phyloP scores from a whole-genome alignment of 2,329 filamentous ascomycete species.

The Ophiosphaerella korrae region DNA sequence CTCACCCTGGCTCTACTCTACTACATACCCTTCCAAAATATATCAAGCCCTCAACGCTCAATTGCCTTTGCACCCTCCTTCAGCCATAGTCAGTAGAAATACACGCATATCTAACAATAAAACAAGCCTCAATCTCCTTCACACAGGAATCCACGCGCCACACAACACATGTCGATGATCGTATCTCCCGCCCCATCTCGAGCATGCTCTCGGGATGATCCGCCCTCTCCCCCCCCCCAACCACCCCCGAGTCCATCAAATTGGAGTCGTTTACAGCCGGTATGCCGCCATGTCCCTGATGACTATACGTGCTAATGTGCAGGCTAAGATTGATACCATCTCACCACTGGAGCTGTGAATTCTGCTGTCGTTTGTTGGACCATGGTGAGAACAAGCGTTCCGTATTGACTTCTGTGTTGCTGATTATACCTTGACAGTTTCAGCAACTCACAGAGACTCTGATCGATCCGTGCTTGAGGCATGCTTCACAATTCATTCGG shows the following conservation, averaged over 20 bases:
- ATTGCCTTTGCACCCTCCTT: neutral
- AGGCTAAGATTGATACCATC: conserved; percentile 26
- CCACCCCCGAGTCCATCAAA: conserved; percentile 47
- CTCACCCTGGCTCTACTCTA: neutral
- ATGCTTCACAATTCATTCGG: too few relatives aligned
- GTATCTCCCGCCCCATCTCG: conserved; percentile 12
- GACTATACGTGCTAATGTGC: conserved; percentile 14
- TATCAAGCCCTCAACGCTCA: neutral
- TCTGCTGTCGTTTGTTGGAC: conserved; percentile 4
- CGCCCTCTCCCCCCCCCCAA: conserved; percentile 48
- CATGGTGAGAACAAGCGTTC: neutral
- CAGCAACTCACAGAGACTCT: too few relatives aligned
- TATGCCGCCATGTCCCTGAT: conserved; percentile 15
- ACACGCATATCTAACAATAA: neutral
- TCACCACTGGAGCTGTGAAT: conserved; percentile 21
- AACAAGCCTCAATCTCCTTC: neutral
- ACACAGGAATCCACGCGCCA: neutral
- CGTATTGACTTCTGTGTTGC: too few relatives aligned
- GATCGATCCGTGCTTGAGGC: too few relatives aligned
- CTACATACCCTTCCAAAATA: neutral
- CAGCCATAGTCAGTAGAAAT: neutral
- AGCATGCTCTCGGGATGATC: conserved; percentile 42
- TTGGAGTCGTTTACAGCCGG: conserved; percentile 29
- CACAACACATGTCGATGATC: neutral
- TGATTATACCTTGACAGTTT: too few relatives aligned